These are phyloP conservation scores for Ramaria sp. DNA, from an alignment of 768 basidiomycete species.

Conservation along the genomic window DNA sequence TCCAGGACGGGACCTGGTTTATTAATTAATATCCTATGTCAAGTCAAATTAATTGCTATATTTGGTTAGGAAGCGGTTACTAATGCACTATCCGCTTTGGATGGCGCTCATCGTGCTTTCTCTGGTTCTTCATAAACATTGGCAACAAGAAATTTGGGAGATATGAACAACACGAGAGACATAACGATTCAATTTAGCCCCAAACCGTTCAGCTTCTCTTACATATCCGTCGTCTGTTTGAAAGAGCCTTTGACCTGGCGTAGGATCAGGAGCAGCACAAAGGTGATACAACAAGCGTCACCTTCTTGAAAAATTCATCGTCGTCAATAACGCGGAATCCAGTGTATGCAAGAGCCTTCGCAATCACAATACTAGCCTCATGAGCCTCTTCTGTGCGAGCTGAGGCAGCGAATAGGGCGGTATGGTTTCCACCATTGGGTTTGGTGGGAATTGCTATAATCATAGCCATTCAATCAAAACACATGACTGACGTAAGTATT, in stretches of 20 bases:
- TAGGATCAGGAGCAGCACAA: neutral
- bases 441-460: slow-evolving; percentile 63
- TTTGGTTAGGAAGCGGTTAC: no score
- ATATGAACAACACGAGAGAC: no score
- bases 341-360: slow-evolving; percentile 59
- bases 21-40: no score
- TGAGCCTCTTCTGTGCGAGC: slow-evolving; percentile 54
- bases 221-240: neutral
- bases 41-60: no score
- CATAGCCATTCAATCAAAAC: neutral
- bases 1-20: no score
- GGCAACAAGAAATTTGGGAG: no score
- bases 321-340: slow-evolving; percentile 65
- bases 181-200: no score
- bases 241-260: neutral
- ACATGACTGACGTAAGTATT: neutral
- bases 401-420: slow-evolving; percentile 50
- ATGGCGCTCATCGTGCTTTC: no score
- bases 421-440: slow-evolving; percentile 68
- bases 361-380: slow-evolving; percentile 51
- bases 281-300: slow-evolving; percentile 14
- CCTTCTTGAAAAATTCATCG: slow-evolving; percentile 48
- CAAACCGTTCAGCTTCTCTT: no score
- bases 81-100: no score
- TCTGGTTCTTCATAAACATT: no score